A percentile compares a stretch with the other conserved stretches of the same genome.
These are phyloP conservation scores for Trichoderma sp. DNA, from an alignment of 2,329 filamentous ascomycete genomes.

Conservation along the genomic window DNA sequence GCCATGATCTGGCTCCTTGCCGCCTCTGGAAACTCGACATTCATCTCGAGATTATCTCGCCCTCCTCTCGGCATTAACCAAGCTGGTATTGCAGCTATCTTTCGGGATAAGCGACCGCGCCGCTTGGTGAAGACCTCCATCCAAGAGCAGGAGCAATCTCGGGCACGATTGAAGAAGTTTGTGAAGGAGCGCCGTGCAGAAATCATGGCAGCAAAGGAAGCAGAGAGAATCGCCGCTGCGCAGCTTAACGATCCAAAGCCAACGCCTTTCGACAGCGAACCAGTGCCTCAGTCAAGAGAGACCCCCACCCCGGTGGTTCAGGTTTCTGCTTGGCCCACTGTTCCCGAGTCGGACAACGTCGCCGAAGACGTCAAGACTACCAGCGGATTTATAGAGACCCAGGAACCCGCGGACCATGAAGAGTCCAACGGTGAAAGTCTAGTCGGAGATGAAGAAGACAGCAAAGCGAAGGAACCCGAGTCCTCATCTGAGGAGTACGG, in stretches of 20 bases:
- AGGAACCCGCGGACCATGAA: conserved; percentile 1
- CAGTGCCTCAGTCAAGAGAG: conserved; percentile 15
- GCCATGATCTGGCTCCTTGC: not conserved
- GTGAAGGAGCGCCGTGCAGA: not conserved
- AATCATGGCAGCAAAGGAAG: not conserved
- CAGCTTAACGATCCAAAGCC: not conserved
- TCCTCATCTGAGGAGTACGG: not conserved
- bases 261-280: not conserved
- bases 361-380: conserved; percentile 3
- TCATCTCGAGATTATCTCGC: not conserved
- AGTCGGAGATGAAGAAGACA: conserved; percentile 1
- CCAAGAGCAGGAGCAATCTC: not conserved
- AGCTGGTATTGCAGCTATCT: not conserved
- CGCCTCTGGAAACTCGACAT: not conserved
- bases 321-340: conserved; percentile 15
- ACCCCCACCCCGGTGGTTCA: not conserved
- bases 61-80: not conserved
- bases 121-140: not conserved
- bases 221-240: not conserved
- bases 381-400: not conserved
- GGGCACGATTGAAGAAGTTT: not conserved
- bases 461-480: conserved; percentile 14
- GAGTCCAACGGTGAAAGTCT: not conserved
- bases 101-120: not conserved
- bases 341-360: conserved; percentile 4